Base-by-base conservation (phyloP, 2,329 filamentous ascomycete genomes). In the Fusarium sarcochroum region DNA sequence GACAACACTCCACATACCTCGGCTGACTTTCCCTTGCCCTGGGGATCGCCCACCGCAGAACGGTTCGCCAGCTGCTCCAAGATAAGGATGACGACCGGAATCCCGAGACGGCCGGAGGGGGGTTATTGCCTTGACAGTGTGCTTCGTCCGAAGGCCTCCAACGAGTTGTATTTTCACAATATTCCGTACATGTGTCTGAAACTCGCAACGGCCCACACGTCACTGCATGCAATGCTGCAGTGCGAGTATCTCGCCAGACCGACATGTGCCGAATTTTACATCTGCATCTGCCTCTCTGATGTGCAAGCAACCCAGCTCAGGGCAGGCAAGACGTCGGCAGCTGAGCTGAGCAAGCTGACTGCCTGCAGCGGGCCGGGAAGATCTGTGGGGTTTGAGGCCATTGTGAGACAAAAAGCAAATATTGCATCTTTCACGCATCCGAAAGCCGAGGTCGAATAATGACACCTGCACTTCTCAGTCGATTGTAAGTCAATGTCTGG, bases 331-430 rank as follows among this genome's bases (percentile, higher is more conserved):
- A 37, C 60, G 65, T 66, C 66, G 52, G 51, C 53, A 52, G 55
- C 64, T 57, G 50, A 71, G 68, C 68, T 71, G 63, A 60, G 21
- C 63, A 63, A 54, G 58, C 50, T 51, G 49, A 38, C 54, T 50
- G 58, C 68, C 58, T 72, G 69, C 66, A 70, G 56, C 54, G 46
- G 61, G 44, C 46, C 58, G 56, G 54, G 58, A 42, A 63, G 58
- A 64, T 57, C 61, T 64, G 63, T 67, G 70, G 66, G 62, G 58
- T 62, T 63, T 68, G 52, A 65, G 44, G 58, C 55, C 46, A 60
- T 63, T 45, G 59, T 57, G 45, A 40, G 37, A 23, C 23, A 57
- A 58, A 63, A 50, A 49, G 64, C 55, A 64, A 65, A 23, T 57
- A 17, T 55, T 11, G 60, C 47, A 35, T 53, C 58, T 63, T 58